phyloP scores from a whole-genome alignment of 1,139 yeast species.

The Kodamaea alishanica region DNA sequence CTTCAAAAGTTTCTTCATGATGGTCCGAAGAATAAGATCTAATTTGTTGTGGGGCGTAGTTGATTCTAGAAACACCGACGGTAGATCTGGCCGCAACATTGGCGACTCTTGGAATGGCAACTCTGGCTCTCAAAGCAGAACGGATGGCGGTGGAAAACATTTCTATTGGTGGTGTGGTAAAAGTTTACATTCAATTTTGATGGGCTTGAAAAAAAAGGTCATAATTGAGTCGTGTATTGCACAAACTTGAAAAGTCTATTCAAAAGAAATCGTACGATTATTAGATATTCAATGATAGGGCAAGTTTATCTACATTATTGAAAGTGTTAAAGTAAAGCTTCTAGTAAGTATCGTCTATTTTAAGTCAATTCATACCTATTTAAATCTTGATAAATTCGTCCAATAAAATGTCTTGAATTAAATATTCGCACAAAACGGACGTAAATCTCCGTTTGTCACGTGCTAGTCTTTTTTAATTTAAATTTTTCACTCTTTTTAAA shows the following conservation, averaged over 20 bases:
- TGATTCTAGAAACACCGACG: conserved; percentile 14
- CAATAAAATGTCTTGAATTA: conserved; percentile 5
- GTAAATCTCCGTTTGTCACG: neutral
- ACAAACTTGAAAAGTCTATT: too few species aligned
- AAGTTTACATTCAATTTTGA: too few species aligned
- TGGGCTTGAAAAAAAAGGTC: too few species aligned
- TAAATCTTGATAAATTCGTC: conserved; percentile 1
- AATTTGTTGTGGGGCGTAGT: conserved; percentile 23
- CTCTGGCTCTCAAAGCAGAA: conserved; percentile 50
- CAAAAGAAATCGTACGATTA: too few species aligned
- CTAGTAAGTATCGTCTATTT: too few species aligned
- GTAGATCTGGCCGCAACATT: conserved; percentile 23
- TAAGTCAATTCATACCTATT: too few species aligned
- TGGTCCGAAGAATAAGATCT: conserved; percentile 74
- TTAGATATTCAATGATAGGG: too few species aligned
- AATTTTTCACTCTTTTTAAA: conserved; percentile 10
- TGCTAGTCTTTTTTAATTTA: neutral
- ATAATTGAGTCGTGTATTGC: neutral
- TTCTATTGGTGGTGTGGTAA: conserved; percentile 2
- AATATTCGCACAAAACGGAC: neutral
- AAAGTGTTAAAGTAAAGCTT: too few species aligned
- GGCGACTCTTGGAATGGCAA: conserved; percentile 26
- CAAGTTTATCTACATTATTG: too few species aligned
- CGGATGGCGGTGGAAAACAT: conserved; percentile 54
- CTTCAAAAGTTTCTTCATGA: conserved; percentile 90